Evolutionary conservation across 148 eudicot species (phyloP), one percentile per base, ranked within the genome.

Genomic region (Cornus kousa): DNA sequence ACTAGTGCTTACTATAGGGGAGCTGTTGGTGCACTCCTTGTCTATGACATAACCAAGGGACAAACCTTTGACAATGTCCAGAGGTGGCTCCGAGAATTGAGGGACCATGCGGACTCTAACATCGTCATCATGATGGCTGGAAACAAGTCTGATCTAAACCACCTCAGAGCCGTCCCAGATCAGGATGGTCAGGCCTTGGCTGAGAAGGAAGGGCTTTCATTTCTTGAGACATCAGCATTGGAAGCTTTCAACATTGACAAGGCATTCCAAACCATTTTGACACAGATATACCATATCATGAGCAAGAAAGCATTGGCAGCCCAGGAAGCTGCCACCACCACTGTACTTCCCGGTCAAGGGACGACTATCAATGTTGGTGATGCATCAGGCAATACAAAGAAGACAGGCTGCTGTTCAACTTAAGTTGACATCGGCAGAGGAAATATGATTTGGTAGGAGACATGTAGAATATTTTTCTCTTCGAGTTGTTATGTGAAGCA

Each of bases 241-340:
- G 88, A 86, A 83, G 88, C 88, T 57, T 10, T 24, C 40, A 86
- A 86, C 77, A 73, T 86, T 71, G 88, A 86, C n/a, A 80, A 80
- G 67, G 88, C 88, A 23, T 86, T 86, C 78, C 83, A 86, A 68
- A 83, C 81, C 55, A 80, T 86, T 32, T 80, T 86, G 79, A n/a
- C 77, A 22, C 82, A 86, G 71, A 86, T 86, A 23, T 86, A 86
- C 59, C 85, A 83, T 23, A 80, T 86, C 70, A 76, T 86, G 19
- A 86, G 86, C 82, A 86, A 80, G 88, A 86, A 86, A 67, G 88
- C 86, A 32, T 75, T 86, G 78, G 88, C 88, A 59, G 88, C 88
- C 66, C 86, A 86, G 72, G 88, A 86, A 80, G 86, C 86, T 28
- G 80, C 78, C 3, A 72, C 74, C 14, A 24, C 62, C 67, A 53